Evolutionary conservation across 1,284 basidiomycete species (phyloP).

Genomic region (Cutaneotrichosporon dermatis): DNA sequence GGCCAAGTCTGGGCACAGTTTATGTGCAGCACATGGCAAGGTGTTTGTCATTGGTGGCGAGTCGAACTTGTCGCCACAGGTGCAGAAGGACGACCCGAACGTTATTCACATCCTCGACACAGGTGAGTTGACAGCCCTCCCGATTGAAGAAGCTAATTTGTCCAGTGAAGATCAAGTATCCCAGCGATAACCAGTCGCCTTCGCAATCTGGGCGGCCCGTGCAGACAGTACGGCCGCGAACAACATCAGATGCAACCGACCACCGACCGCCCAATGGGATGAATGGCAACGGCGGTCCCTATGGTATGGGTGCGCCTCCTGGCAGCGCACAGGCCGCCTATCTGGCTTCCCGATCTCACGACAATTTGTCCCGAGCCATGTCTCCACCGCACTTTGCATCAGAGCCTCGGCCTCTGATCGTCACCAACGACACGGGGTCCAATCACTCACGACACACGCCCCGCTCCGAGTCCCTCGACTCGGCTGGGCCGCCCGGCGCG

Average conservation of each 20-base stretch:
- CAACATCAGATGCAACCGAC: constrained; percentile 21
- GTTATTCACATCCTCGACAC: constrained; percentile 88
- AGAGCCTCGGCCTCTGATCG: constrained; percentile 20
- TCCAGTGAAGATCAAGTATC: constrained; percentile 88
- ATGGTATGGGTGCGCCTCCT: background rate
- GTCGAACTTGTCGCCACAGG: constrained; percentile 52
- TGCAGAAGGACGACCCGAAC: constrained; percentile 72
- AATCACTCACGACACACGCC: constrained; percentile 3
- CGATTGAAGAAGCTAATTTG: no score
- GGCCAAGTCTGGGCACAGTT: constrained; percentile 88
- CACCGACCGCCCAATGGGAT: constrained; percentile 1
- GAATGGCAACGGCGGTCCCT: constrained; percentile 4
- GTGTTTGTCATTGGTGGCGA: constrained; percentile 95
- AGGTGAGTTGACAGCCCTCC: constrained; percentile 54
- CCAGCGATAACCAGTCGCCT: constrained; percentile 50
- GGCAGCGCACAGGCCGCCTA: constrained; percentile 5
- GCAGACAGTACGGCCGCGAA: constrained; percentile 10
- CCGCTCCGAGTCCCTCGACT: constrained; percentile 20
- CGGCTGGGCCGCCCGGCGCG: constrained; percentile 40
- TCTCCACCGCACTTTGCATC: constrained; percentile 23
- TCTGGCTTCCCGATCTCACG: constrained; percentile 25
- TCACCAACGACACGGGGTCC: constrained; percentile 18
- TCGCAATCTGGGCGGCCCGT: background rate
- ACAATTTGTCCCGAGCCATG: constrained; percentile 31
- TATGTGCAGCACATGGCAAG: constrained; percentile 82